Percentiles rank a stretch among this genome's conserved stretches.
phyloP scores from a whole-genome alignment of 1,284 basidiomycete genomes.

The Ustilago loliicola region DNA sequence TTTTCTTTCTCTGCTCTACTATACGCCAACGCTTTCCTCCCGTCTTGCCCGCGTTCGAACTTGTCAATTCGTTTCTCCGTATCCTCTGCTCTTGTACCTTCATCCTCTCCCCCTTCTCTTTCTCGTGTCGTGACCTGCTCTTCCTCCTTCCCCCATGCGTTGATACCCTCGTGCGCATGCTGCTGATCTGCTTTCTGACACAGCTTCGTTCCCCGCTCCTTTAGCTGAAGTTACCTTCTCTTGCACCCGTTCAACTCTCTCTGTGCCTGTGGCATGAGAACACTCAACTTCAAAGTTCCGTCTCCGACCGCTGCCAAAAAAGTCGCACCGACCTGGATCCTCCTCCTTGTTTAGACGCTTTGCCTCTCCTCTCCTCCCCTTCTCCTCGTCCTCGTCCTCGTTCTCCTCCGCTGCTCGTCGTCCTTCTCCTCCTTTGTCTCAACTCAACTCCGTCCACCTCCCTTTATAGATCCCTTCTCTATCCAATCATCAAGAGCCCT shows the following conservation, averaged over 20 bases:
- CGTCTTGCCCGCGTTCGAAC: slow-evolving; percentile 5
- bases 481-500: slow-evolving; percentile 18
- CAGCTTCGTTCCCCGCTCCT: slow-evolving; percentile 33
- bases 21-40: slow-evolving; percentile 4
- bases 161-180: slow-evolving; percentile 18
- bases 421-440: not conserved
- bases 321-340: slow-evolving; percentile 25
- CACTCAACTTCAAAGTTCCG: slow-evolving; percentile 30
- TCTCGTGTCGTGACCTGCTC: not conserved
- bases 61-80: not conserved
- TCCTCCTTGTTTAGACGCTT: slow-evolving; percentile 20
- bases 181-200: slow-evolving; percentile 17
- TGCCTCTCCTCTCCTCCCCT: not conserved
- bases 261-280: slow-evolving; percentile 16
- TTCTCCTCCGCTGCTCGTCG: slow-evolving; percentile 1
- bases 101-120: not conserved
- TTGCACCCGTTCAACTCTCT: not conserved
- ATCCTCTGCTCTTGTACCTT: slow-evolving; percentile 1
- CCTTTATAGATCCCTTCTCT: slow-evolving; percentile 36
- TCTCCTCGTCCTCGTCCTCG: not conserved
- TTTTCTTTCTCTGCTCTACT: not conserved
- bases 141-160: not conserved
- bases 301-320: slow-evolving; percentile 38
- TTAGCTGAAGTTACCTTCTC: not conserved
- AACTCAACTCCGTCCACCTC: slow-evolving; percentile 33